Percentiles rank a stretch among this genome's conserved stretches.
Evolutionary conservation across 1,284 basidiomycete species (phyloP).

Genomic region (Earliella scabrosa): DNA sequence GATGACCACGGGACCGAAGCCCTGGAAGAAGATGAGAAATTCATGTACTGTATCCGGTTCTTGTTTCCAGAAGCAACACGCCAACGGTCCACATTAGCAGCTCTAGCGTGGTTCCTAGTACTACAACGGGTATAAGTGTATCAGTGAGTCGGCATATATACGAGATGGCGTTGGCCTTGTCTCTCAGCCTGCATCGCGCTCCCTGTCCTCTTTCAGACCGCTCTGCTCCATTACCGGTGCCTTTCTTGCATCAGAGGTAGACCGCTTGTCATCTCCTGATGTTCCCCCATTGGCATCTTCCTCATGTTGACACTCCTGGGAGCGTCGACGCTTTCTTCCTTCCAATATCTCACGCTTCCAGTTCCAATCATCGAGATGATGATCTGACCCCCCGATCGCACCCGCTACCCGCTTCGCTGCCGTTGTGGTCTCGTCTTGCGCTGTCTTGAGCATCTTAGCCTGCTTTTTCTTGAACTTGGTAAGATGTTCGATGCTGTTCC

Average conservation of each 20-base stretch:
- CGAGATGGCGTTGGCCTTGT: background rate
- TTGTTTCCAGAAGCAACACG: background rate
- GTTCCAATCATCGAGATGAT: background rate
- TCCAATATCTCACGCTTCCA: conserved; percentile 24
- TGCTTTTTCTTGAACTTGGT: conserved; percentile 48
- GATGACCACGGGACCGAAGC: conserved; percentile 2
- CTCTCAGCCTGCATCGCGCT: background rate
- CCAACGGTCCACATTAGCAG: too few relatives aligned
- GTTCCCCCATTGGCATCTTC: background rate
- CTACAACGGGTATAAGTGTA: conserved; percentile 6
- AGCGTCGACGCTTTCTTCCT: conserved; percentile 11
- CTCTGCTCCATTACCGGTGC: background rate
- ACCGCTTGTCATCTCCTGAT: background rate
- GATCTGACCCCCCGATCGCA: background rate
- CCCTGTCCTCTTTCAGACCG: background rate
- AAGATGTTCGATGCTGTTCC: conserved; percentile 50
- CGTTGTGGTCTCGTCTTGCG: conserved; percentile 31
- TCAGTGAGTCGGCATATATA: background rate
- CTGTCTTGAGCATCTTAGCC: conserved; percentile 31
- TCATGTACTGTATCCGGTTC: conserved; percentile 8
- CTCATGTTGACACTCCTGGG: background rate
- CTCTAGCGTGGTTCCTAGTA: background rate
- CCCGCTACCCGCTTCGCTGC: conserved; percentile 3
- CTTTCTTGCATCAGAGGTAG: background rate
- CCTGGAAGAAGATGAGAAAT: background rate